phyloP scores from a whole-genome alignment of 73 alveolate species.

The Paramecium primaurelia region DNA sequence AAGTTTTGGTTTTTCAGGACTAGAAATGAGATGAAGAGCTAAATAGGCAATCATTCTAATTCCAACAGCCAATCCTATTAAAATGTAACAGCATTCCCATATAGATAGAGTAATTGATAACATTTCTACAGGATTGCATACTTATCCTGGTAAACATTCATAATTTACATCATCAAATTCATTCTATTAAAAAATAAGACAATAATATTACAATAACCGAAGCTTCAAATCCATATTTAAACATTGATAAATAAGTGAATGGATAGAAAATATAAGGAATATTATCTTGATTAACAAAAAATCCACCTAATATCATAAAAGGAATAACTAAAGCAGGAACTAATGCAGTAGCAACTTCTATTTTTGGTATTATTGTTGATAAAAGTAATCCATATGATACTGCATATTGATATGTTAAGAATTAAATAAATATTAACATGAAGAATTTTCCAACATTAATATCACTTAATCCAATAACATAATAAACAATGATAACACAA shows the following conservation, averaged over 20 bases:
- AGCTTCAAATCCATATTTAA: conserved; percentile 59
- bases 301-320: conserved; percentile 65
- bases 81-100: conserved; percentile 38
- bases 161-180: conserved; percentile 45
- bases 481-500: conserved; percentile 42
- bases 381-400: conserved; percentile 56
- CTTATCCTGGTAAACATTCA: background rate
- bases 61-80: conserved; percentile 53
- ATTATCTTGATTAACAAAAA: conserved; percentile 55
- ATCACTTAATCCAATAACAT: conserved; percentile 58
- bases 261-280: conserved; percentile 51
- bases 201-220: conserved; percentile 20
- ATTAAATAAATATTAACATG: conserved; percentile 8
- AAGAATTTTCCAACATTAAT: conserved; percentile 6
- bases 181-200: background rate
- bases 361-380: conserved; percentile 53
- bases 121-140: conserved; percentile 43
- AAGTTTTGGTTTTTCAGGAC: conserved; percentile 60
- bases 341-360: conserved; percentile 62
- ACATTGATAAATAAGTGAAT: conserved; percentile 53
- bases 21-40: conserved; percentile 42
- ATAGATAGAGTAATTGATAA: conserved; percentile 42
- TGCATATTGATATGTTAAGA: conserved; percentile 49
- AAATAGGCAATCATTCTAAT: conserved; percentile 54
- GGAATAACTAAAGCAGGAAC: conserved; percentile 67